Evolutionary conservation across 2,329 filamentous ascomycete species (phyloP).

Genomic region (Exophiala sp.): DNA sequence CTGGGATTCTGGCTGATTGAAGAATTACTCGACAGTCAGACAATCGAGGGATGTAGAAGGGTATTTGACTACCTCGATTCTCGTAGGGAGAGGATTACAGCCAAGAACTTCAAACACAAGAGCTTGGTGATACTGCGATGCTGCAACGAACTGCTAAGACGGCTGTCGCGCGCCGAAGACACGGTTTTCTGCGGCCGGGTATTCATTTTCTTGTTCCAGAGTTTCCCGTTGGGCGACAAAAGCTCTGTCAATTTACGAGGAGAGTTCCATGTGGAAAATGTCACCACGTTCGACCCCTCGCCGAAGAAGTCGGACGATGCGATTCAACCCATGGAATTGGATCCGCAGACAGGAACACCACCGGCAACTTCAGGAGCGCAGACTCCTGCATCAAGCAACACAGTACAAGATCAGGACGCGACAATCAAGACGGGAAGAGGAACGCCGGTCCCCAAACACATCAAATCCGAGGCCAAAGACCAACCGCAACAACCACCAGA

Average conservation of each 20-base stretch:
- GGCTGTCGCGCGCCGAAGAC: conserved; percentile 91
- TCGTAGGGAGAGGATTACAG: conserved; percentile 77
- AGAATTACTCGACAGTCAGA: conserved; percentile 92
- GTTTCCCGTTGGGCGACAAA: conserved; percentile 91
- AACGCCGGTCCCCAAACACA: conserved; percentile 15
- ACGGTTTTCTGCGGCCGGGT: conserved; percentile 95
- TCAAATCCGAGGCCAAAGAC: conserved; percentile 30
- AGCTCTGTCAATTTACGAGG: conserved; percentile 95
- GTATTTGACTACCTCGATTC: conserved; percentile 96
- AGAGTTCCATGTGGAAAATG: conserved; percentile 93
- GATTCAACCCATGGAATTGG: conserved; percentile 61
- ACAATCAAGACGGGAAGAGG: conserved; percentile 14
- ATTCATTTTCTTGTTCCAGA: conserved; percentile 98
- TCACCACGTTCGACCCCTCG: conserved; percentile 70
- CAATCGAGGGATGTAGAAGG: conserved; percentile 80
- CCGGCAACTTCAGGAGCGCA: conserved; percentile 34
- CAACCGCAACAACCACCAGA: conserved; percentile 40
- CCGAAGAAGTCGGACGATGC: conserved; percentile 41
- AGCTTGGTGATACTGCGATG: conserved; percentile 83
- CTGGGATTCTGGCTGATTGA: conserved; percentile 87
- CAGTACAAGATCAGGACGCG: conserved; percentile 20
- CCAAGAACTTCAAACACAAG: conserved; percentile 72
- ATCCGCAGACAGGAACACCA: conserved; percentile 30
- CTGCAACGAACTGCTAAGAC: conserved; percentile 90
- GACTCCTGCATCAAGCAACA: conserved; percentile 32